Evolutionary conservation across 108 stramenopile genomes (phyloP), one percentile per base, ranked within the genome.

Genomic region (Skeletonema potamos): DNA sequence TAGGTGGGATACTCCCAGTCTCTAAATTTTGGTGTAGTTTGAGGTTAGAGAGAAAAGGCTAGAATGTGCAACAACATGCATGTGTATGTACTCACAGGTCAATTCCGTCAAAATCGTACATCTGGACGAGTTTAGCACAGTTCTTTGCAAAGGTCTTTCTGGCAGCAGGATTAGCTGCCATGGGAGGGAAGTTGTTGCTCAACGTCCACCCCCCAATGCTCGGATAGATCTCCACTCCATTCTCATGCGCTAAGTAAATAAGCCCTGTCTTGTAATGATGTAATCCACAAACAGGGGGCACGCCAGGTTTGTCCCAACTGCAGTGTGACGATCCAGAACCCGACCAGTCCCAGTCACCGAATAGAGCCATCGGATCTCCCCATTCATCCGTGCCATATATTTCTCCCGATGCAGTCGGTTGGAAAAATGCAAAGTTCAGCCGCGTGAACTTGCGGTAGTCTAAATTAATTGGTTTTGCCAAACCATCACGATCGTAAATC

Each of bases 371-470:
- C 17, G 79, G 69, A 44, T 81, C 79, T 29, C 63, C 81, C 71
- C 71, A 82, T 17, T 6, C 13, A 36, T 82, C 81, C 13, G 81
- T 82, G n/a, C 79, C 74, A 17, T 33, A 81, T 6, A 81, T 69
- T 10, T 79, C 29, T 32, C 75, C 76, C 0, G 30, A 10, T 12
- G 17, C 37, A 22, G 56, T 51, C 33, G 24, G 29, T 54, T 82
- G 81, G 54, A 82, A 82, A 65, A 82, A 82, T 33, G 82, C 82
- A 58, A 79, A 82, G 67, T 82, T 82, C 51, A 65, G 51, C 2
- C 82, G 58, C 1, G 74, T 72, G 1, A 79, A 72, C 24, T 82
- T 82, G 26, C 66, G 51, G 32, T 58, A 33, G 54, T 78, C 73
- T 11, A 79, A 44, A 51, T 79, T 82, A 44, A 66, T 18, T 18